phyloP scores from a whole-genome alignment of 495 filamentous ascomycete species.

The Aspergillus sclerotioniger region DNA sequence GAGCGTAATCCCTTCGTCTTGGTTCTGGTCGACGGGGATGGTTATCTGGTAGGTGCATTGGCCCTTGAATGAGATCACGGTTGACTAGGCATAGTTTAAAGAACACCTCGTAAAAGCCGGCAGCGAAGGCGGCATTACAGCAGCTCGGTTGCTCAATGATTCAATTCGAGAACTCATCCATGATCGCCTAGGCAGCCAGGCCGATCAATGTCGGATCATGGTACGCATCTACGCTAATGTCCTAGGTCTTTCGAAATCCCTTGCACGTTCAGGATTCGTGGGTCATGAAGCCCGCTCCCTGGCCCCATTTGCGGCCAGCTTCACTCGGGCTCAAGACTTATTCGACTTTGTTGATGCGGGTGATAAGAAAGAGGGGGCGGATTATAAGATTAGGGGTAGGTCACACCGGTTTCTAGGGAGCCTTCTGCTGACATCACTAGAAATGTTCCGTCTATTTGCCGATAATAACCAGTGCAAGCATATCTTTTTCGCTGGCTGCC shows the following conservation, averaged over 20 bases:
- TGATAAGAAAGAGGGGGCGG: constrained; percentile 58
- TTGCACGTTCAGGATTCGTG: constrained; percentile 47
- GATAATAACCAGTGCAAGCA: constrained; percentile 64
- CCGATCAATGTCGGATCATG: constrained; percentile 56
- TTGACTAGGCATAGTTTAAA: constrained; percentile 40
- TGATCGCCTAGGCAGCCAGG: constrained; percentile 44
- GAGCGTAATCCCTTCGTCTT: constrained; percentile 60
- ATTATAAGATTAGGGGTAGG: constrained; percentile 58
- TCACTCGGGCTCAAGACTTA: constrained; percentile 57
- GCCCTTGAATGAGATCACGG: background rate
- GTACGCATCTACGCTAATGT: constrained; percentile 62
- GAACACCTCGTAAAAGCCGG: constrained; percentile 52
- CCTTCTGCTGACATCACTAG: constrained; percentile 25
- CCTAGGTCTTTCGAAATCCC: constrained; percentile 48
- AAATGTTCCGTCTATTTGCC: constrained; percentile 55
- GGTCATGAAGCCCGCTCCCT: constrained; percentile 53
- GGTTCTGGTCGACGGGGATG: constrained; percentile 61
- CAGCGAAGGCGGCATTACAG: constrained; percentile 54
- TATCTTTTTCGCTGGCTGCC: constrained; percentile 63
- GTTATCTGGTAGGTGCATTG: constrained; percentile 42
- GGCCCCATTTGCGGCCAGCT: constrained; percentile 53
- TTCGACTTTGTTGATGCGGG: constrained; percentile 64
- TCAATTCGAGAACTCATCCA: constrained; percentile 47
- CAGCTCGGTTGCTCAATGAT: constrained; percentile 52
- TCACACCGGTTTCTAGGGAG: background rate